Conservation (phyloP, 2,329 filamentous ascomycete genomes). For the Cercospora sp. region DNA sequence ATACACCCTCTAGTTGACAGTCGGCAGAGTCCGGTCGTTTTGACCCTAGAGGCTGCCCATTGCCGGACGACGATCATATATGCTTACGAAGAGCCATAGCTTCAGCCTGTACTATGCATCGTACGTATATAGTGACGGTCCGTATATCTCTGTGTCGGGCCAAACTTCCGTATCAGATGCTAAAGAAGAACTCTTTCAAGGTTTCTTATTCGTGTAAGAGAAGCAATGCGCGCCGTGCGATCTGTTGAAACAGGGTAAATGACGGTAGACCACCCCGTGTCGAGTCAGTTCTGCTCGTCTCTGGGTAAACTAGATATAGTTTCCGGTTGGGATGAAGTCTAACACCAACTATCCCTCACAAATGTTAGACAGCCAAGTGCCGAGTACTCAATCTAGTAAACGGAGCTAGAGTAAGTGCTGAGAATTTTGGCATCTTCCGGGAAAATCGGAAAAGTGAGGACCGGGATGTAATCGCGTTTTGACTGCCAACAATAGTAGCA, state of each 20-base stretch:
- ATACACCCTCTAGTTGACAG: background rate
- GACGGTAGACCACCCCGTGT: background rate
- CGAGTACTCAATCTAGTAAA: background rate
- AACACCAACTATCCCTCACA: background rate
- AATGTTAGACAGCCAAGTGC: background rate
- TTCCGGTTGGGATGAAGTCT: background rate
- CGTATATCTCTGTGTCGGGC: background rate
- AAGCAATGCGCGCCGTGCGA: background rate
- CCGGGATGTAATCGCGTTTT: background rate
- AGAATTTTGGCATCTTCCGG: background rate
- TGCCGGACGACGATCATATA: background rate
- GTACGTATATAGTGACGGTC: background rate
- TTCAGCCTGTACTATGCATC: background rate
- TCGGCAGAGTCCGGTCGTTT: background rate
- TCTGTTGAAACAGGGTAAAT: background rate
- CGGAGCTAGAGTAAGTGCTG: background rate
- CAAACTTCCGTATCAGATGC: background rate
- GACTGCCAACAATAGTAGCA: background rate
- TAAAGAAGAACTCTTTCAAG: background rate
- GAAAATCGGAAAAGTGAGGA: background rate
- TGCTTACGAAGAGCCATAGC: background rate
- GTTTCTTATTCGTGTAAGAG: background rate
- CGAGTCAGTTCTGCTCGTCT: background rate
- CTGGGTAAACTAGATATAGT: background rate
- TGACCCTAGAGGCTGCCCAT: background rate